phyloP scores from a whole-genome alignment of 2,329 filamentous ascomycete genomes.

The Aspergillus sp. region DNA sequence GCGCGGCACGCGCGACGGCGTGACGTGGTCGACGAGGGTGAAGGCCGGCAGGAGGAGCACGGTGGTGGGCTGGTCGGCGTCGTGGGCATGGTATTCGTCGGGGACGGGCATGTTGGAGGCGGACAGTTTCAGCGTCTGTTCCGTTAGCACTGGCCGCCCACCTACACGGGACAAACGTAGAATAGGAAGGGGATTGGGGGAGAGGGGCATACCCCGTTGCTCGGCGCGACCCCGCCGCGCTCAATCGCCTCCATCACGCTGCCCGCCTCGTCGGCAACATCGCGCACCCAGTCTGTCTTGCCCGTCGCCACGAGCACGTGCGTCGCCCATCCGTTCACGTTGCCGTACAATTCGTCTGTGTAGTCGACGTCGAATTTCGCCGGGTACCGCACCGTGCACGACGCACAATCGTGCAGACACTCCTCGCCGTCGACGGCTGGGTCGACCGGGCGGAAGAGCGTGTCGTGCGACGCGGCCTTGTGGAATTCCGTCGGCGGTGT shows the following conservation, averaged over 20 bases:
- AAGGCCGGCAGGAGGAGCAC: constrained; percentile 84
- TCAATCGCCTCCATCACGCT: constrained; percentile 77
- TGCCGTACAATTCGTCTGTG: constrained; percentile 76
- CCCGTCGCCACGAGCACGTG: constrained; percentile 93
- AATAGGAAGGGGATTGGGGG: too few relatives aligned
- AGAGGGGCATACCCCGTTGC: constrained; percentile 44
- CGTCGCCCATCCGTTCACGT: constrained; percentile 82
- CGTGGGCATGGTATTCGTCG: constrained; percentile 56
- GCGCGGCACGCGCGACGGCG: constrained; percentile 68
- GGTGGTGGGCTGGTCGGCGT: constrained; percentile 67
- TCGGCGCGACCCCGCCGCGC: constrained; percentile 40
- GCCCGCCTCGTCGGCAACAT: constrained; percentile 83
- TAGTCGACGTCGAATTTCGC: constrained; percentile 71
- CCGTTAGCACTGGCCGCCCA: neutral
- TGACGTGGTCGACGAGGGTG: constrained; percentile 78
- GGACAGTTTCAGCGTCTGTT: constrained; percentile 81
- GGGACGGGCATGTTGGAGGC: constrained; percentile 89
- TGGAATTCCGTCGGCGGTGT: constrained; percentile 38
- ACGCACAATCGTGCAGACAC: constrained; percentile 82
- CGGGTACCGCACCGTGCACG: constrained; percentile 77
- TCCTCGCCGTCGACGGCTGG: constrained; percentile 82
- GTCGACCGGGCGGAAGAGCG: constrained; percentile 72
- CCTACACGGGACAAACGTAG: too few relatives aligned
- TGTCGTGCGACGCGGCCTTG: constrained; percentile 46
- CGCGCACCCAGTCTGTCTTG: constrained; percentile 89